Evolutionary conservation across 108 stramenopile genomes (phyloP), one percentile per base, ranked within the genome.

Genomic region (Craspedostauros australis): DNA sequence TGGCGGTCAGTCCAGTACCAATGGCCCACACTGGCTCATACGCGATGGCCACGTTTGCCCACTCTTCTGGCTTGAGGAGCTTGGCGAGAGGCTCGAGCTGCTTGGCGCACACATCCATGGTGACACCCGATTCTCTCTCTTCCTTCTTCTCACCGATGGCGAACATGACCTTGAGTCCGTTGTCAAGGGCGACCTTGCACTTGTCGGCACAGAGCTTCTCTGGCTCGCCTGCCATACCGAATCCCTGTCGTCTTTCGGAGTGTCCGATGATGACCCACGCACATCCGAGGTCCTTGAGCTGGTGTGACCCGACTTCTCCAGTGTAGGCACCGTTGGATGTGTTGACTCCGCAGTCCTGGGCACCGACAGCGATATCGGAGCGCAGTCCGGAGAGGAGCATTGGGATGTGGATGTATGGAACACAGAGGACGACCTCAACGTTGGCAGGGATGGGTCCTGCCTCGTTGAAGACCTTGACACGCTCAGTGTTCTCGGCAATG

Each of bases 1-100:
- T 93, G 44, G 99, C 99, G n/a, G 96, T 96, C 33, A 95, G 77
- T 20, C 99, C 99, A 25, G 99, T 99, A 56, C 98, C 98, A 57
- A 98, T 98, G 45, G 96, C 90, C 90, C 90, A 92, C 14, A 88
- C 86, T 28, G 86, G 82, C 57, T 95, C 90, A 53, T 91, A 86
- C 15, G 89, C 84, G 57, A 86, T 92, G 27, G 97, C 94, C 36
- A 99, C 89, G 47, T 71, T 86, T 29, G 66, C 73, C 96, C 95
- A 97, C 46, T 96, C 95, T 31, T 70, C 71, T 26, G 62, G 59
- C 23, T 54, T 53, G 32, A 91, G 60, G 30, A 87, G 48, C 32
- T 92, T 78, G 25, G 80, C 85, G 33, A 84, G 65, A 6, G 93
- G 89, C 47, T 77, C 87, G 40, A 96, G 54, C 75, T 96, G 95